phyloP scores from a whole-genome alignment of 2,329 filamentous ascomycete genomes.

The Ophiocordyceps australis region DNA sequence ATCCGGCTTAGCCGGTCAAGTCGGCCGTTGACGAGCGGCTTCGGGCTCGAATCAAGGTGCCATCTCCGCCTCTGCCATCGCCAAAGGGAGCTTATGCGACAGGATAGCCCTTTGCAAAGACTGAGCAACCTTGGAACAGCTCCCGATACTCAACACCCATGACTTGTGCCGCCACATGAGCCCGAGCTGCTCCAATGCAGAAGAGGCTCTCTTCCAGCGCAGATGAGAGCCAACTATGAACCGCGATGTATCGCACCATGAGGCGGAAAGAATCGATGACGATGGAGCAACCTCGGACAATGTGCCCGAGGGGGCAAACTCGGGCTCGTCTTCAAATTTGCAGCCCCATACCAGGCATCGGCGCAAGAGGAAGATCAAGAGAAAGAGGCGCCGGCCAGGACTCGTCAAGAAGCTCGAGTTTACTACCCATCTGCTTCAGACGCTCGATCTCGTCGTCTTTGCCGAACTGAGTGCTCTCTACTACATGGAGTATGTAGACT shows the following conservation, averaged over 20 bases:
- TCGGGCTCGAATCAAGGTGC: no score
- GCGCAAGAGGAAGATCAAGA: slow-evolving; percentile 16
- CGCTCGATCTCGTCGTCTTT: slow-evolving; percentile 44
- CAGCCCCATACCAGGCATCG: no score
- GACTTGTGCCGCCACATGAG: slow-evolving; percentile 5
- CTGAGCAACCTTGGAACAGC: no score
- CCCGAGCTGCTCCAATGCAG: slow-evolving; percentile 12
- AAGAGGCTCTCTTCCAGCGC: slow-evolving; percentile 9
- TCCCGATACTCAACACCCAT: no score
- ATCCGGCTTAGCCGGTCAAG: no score
- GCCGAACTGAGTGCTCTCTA: slow-evolving; percentile 47
- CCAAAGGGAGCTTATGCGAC: no score
- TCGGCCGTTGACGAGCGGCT: no score
- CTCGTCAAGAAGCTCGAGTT: slow-evolving; percentile 41
- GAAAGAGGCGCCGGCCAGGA: slow-evolving; percentile 19
- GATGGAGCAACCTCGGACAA: no score
- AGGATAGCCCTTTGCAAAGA: neutral
- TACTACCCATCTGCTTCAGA: slow-evolving; percentile 38
- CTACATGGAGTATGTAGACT: slow-evolving; percentile 45
- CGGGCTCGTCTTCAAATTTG: no score
- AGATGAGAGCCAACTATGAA: slow-evolving; percentile 26
- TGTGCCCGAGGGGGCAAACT: no score
- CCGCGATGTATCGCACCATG: slow-evolving; percentile 18
- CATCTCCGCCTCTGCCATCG: no score
- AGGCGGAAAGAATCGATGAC: slow-evolving; percentile 1